A percentile compares a stretch with the other conserved stretches of the same genome.
Evolutionary conservation across 352 stramenopile species (phyloP).

Genomic region (Phytopythium cucurbitacearum): DNA sequence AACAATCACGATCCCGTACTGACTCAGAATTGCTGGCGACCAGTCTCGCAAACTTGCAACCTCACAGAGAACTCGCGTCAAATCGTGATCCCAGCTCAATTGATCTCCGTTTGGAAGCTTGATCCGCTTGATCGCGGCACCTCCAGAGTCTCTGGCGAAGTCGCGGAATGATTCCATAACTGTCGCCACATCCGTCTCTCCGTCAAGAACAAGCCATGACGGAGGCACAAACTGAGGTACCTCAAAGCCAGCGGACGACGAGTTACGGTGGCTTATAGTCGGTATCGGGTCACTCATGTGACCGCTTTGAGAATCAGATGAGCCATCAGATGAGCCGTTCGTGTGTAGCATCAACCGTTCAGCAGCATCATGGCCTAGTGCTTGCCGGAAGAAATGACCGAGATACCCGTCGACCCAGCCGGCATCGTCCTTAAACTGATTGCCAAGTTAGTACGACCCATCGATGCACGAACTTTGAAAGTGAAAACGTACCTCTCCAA

Average conservation of each 20-base stretch:
- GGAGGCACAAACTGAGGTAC: slow-evolving; percentile 5
- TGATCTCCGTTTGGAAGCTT: slow-evolving; percentile 59
- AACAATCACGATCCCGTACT: slow-evolving; percentile 58
- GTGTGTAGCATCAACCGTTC: too few species aligned
- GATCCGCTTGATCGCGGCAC: slow-evolving; percentile 16
- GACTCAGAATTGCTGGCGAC: slow-evolving; percentile 41
- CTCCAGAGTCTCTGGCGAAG: slow-evolving; percentile 11
- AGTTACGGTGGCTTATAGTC: too few species aligned
- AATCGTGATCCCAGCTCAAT: slow-evolving; percentile 25
- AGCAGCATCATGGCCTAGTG: too few species aligned
- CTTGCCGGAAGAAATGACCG: slow-evolving; percentile 45
- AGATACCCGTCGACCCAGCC: slow-evolving; percentile 59
- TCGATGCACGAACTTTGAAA: background rate
- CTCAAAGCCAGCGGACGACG: too few species aligned
- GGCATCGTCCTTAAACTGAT: slow-evolving; percentile 35
- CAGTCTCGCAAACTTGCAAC: slow-evolving; percentile 44
- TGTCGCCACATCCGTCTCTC: slow-evolving; percentile 17
- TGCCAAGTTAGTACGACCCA: background rate
- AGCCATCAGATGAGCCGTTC: too few species aligned
- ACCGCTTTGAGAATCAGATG: too few species aligned
- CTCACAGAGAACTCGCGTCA: slow-evolving; percentile 53
- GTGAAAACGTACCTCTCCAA: slow-evolving; percentile 31
- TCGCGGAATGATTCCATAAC: slow-evolving; percentile 39
- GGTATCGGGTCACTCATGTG: too few species aligned
- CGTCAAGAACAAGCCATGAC: slow-evolving; percentile 69